Evolutionary conservation across 2,329 filamentous ascomycete genomes (phyloP).

Genomic region (Fusarium praegraminearum): DNA sequence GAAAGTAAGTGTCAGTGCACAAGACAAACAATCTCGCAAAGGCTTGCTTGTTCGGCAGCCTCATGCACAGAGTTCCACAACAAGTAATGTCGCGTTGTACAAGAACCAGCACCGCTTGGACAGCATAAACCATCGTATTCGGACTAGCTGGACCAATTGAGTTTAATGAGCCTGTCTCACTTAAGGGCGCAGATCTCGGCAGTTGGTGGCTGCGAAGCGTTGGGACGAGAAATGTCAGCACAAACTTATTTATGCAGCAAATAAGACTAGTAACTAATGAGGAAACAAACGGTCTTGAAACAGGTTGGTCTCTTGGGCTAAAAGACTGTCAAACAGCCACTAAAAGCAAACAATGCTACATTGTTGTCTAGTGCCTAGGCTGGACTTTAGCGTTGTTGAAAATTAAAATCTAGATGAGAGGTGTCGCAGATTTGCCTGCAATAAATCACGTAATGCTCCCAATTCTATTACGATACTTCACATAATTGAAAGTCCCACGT

Average conservation of each 20-base stretch:
- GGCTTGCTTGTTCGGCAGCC: neutral
- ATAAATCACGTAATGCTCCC: neutral
- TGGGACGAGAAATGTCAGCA: no score
- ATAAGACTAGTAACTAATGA: no score
- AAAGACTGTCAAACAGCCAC: no score
- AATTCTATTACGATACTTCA: fast-evolving
- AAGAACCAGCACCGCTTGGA: neutral
- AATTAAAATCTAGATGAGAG: fast-evolving
- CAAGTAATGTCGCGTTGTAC: neutral
- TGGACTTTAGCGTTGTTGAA: neutral
- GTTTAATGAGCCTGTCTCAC: conserved; percentile 19
- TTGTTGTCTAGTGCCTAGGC: no score
- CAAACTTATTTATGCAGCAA: neutral
- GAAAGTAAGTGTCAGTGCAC: neutral
- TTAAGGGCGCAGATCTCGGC: neutral
- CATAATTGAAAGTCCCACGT: fast-evolving
- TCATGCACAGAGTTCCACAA: neutral
- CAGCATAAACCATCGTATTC: neutral
- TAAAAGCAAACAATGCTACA: no score
- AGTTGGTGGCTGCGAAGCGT: neutral
- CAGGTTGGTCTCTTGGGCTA: neutral
- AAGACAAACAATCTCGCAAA: neutral
- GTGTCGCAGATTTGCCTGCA: fast-evolving
- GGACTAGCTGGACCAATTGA: conserved; percentile 7
- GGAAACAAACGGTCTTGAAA: neutral